phyloP scores from a whole-genome alignment of 495 filamentous ascomycete genomes.

The Penicillium waksmanii region DNA sequence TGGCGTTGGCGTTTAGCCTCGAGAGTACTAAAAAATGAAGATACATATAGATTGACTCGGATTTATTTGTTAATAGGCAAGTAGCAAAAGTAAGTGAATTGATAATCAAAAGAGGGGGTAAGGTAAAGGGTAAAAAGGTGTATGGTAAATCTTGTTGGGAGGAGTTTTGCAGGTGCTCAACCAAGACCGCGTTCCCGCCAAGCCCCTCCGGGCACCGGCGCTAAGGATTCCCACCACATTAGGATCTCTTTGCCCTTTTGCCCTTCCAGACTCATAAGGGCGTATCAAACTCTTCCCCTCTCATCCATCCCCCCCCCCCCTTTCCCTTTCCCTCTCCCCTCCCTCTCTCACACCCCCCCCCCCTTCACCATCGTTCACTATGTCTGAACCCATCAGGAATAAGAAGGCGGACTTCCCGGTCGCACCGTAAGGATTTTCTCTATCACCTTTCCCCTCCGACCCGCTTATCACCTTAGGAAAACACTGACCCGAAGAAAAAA shows the following conservation, averaged over 20 bases:
- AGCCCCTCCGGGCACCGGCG: constrained; percentile 52
- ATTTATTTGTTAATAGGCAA: too few species aligned
- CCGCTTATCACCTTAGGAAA: constrained; percentile 25
- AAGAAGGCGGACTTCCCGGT: constrained; percentile 81
- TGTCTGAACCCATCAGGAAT: constrained; percentile 91
- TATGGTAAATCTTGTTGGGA: constrained; percentile 40
- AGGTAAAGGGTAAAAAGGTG: constrained; percentile 5
- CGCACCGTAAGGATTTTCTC: constrained; percentile 70
- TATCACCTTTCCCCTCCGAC: constrained; percentile 13
- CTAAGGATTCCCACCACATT: constrained; percentile 52
- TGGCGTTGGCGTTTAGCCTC: too few species aligned
- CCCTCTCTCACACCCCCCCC: constrained; percentile 20
- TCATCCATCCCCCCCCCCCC: constrained; percentile 24
- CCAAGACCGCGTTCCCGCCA: constrained; percentile 51
- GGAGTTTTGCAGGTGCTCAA: constrained; percentile 40
- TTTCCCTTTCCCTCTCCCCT: constrained; percentile 31
- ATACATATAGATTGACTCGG: too few species aligned
- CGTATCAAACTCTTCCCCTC: constrained; percentile 47
- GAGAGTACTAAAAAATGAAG: too few species aligned
- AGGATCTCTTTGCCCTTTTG: neutral
- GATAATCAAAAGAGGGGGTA: neutral
- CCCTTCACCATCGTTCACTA: constrained; percentile 42
- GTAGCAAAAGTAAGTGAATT: too few species aligned
- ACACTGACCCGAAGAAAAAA: constrained; percentile 25
- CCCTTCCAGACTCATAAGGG: constrained; percentile 42